Evolutionary conservation across 2,329 filamentous ascomycete genomes (phyloP).

Genomic region (Aspergillus sp.): DNA sequence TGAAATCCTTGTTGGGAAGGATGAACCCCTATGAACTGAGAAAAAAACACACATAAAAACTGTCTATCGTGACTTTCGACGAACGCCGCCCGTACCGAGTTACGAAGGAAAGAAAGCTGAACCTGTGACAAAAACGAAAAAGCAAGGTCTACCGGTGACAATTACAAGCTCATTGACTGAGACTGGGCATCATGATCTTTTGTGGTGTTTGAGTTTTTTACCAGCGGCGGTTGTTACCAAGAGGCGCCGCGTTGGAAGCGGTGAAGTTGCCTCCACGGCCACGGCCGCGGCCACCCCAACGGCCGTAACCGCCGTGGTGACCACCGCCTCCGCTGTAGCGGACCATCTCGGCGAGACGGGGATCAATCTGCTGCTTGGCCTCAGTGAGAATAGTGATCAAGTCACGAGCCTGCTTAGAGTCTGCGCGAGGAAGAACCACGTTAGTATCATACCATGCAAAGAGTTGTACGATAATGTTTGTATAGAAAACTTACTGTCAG

Average conservation of each 20-base stretch:
- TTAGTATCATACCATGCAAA: constrained; percentile 7
- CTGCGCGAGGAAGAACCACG: constrained; percentile 44
- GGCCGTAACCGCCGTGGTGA: constrained; percentile 57
- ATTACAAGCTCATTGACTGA: constrained; percentile 28
- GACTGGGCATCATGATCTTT: constrained; percentile 17
- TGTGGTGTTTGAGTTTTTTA: constrained; percentile 35
- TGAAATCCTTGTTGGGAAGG: background rate
- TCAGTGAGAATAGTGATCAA: constrained; percentile 89
- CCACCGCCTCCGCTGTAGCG: constrained; percentile 84
- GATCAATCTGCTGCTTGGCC: constrained; percentile 97
- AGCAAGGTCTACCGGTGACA: constrained; percentile 31
- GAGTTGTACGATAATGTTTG: too few relatives aligned
- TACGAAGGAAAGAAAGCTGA: constrained; percentile 28
- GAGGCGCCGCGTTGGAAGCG: constrained; percentile 58
- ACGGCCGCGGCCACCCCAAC: constrained; percentile 63
- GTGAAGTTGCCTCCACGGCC: constrained; percentile 56
- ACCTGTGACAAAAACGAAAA: constrained; percentile 19
- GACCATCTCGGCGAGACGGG: constrained; percentile 91
- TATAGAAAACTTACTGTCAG: constrained; percentile 79
- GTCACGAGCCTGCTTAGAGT: constrained; percentile 94
- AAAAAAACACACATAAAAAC: constrained; percentile 27
- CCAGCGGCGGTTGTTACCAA: constrained; percentile 59
- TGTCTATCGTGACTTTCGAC: constrained; percentile 39
- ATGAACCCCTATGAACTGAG: background rate
- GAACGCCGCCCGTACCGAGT: constrained; percentile 39